Conservation (phyloP, 345 rosid species). For the Mercurialis annua region DNA sequence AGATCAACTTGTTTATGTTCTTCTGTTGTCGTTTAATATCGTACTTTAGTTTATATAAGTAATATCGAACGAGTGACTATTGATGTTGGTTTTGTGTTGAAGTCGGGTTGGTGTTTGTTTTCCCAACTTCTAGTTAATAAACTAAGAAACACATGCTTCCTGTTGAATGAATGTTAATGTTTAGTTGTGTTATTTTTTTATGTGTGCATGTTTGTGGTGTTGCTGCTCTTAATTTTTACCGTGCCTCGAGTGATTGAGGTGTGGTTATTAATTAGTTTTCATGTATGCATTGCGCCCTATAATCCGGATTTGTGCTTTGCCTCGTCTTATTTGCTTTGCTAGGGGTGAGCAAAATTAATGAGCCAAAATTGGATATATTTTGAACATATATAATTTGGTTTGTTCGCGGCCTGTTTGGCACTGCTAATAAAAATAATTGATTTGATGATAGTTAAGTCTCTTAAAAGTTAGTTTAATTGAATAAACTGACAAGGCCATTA, state of each 20-base stretch:
- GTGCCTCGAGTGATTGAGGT: too few relatives aligned
- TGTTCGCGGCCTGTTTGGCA: too few relatives aligned
- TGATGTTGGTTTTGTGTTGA: slow-evolving; percentile 1
- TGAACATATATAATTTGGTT: too few relatives aligned
- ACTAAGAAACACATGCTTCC: slow-evolving; percentile 1
- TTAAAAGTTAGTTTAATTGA: too few relatives aligned
- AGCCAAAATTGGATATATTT: too few relatives aligned
- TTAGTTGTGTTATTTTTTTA: not conserved
- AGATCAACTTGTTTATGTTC: slow-evolving; percentile 1
- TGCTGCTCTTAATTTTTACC: not conserved
- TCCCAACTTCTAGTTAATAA: slow-evolving; percentile 11
- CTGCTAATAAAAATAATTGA: too few relatives aligned
- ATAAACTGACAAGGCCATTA: too few relatives aligned
- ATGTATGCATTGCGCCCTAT: not conserved
- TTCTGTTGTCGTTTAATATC: not conserved
- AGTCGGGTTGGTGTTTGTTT: slow-evolving; percentile 10
- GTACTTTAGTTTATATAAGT: not conserved
- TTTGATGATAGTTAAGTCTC: too few relatives aligned
- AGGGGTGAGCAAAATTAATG: too few relatives aligned
- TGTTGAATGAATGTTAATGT: not conserved
- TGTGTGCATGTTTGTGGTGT: not conserved
- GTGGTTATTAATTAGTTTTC: too few relatives aligned
- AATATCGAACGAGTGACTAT: not conserved
- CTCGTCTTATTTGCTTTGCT: too few relatives aligned
- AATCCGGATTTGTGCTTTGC: too few relatives aligned